phyloP scores from a whole-genome alignment of 768 basidiomycete species.

The Calocera cornea region DNA sequence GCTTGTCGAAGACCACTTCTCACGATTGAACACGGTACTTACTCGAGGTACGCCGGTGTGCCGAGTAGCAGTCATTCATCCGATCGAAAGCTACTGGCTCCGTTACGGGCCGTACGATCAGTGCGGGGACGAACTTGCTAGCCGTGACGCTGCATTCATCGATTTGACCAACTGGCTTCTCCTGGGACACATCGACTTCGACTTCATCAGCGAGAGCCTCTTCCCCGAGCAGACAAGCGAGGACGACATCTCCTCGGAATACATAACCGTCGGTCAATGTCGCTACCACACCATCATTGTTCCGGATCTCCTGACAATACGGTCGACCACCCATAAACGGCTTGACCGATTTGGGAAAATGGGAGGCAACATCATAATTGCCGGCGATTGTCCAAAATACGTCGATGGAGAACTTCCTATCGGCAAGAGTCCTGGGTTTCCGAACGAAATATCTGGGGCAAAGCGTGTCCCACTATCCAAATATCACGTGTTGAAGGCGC shows the following conservation, averaged over 20 bases:
- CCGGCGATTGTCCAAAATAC: slow-evolving; percentile 14
- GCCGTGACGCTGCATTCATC: slow-evolving; percentile 14
- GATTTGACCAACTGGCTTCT: slow-evolving; percentile 19
- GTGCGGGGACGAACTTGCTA: slow-evolving; percentile 13
- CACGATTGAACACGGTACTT: slow-evolving; percentile 15
- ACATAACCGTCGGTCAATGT: slow-evolving; percentile 15
- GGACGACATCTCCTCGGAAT: slow-evolving; percentile 7
- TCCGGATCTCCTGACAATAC: slow-evolving; percentile 17
- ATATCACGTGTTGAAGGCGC: slow-evolving; percentile 11
- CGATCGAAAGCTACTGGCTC: slow-evolving; percentile 19
- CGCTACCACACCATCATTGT: slow-evolving; percentile 18
- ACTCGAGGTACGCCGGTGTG: slow-evolving; percentile 17
- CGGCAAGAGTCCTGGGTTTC: neutral
- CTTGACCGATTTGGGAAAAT: slow-evolving; percentile 12
- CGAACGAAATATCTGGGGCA: neutral
- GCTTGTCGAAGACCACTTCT: slow-evolving; percentile 18
- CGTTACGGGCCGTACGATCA: slow-evolving; percentile 16
- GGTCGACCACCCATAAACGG: slow-evolving; percentile 14
- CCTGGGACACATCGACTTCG: slow-evolving; percentile 17
- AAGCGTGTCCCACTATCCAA: slow-evolving; percentile 6
- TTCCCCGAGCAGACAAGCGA: slow-evolving; percentile 13
- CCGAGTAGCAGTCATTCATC: slow-evolving; percentile 19
- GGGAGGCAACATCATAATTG: slow-evolving; percentile 17
- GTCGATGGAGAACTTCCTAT: slow-evolving; percentile 12
- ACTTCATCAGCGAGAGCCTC: slow-evolving; percentile 19